Base-by-base conservation (phyloP, 768 basidiomycete genomes). In the Collybiopsis luxurians region DNA sequence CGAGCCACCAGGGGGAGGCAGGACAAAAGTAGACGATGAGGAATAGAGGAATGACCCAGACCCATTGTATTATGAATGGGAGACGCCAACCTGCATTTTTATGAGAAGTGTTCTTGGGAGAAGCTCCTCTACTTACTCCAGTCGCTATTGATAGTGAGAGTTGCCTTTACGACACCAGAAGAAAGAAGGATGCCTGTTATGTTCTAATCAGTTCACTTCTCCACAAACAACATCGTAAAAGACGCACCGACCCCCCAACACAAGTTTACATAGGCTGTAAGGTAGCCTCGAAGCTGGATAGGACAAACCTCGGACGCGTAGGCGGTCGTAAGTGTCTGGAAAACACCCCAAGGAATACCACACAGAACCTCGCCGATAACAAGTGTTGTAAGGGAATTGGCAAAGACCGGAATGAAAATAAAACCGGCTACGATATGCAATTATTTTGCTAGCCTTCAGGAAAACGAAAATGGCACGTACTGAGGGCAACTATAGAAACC, bases 221-320 rank as follows among this genome's bases (percentile, higher is more conserved):
- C 31, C 5, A 34, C 31, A 34, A 34, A 34, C 6, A 34, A 5
- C 31, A 6, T 34, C 13, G 49, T 50, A 15, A 62, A 59, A 40
- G 62, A 36, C 23, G 60, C 60, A 46, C 64, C 64, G 28, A 65
- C 56, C 31, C 64, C 64, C 64, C 64, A 65, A 49, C 64, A 65
- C 53, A 65, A 59, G 58, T 65, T 65, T 49, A 65, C 60, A 53
- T 65, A 65, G 39, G 64, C 62, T 15, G 64, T 63, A 13, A 65
- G 58, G 40, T 65, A 65, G 26, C 60, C 58, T 1, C 64, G 64
- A 17, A 65, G 59, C 10, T 46, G 58, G 19, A 65, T 65, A 5
- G 64, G 64, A 50, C 62, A 65, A 12, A 65, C 64, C 30, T 65
- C 64, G 24, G 62, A 63, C 12, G 64, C 64, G 43, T 65, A 65